Percentiles rank a stretch among this genome's conserved stretches.
Evolutionary conservation across 1,284 basidiomycete genomes (phyloP).

Genomic region (Leccinum fallax): DNA sequence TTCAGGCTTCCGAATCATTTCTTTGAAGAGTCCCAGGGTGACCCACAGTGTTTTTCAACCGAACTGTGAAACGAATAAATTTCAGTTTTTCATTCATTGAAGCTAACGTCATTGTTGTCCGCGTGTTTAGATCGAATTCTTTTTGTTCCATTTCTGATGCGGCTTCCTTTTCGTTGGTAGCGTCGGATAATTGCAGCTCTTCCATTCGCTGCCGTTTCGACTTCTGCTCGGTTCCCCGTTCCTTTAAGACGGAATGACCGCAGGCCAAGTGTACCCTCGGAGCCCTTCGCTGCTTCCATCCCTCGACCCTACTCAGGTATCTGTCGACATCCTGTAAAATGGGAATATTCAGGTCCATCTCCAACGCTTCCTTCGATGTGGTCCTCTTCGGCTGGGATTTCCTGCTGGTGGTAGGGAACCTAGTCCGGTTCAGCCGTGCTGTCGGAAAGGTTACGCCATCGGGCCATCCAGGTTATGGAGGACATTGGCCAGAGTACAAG

Average conservation of each 20-base stretch:
- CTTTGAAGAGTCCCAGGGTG: too few relatives aligned
- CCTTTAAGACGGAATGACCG: not conserved
- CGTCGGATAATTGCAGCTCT: too few relatives aligned
- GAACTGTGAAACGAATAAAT: too few relatives aligned
- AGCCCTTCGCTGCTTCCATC: not conserved
- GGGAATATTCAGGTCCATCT: constrained; percentile 7
- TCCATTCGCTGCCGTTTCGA: not conserved
- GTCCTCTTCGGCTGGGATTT: constrained; percentile 53
- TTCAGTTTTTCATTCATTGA: too few relatives aligned
- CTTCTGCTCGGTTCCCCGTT: not conserved
- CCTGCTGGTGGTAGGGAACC: constrained; percentile 55
- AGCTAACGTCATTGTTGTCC: too few relatives aligned
- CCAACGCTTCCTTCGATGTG: constrained; percentile 6
- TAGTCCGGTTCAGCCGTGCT: constrained; percentile 50
- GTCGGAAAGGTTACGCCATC: constrained; percentile 54
- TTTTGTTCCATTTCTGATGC: too few relatives aligned
- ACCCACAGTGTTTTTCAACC: too few relatives aligned
- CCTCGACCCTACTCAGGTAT: not conserved
- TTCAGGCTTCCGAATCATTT: too few relatives aligned
- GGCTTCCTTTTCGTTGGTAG: too few relatives aligned
- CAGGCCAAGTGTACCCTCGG: not conserved
- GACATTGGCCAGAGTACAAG: constrained; percentile 69
- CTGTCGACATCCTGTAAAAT: constrained; percentile 2
- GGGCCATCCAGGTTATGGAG: constrained; percentile 57
- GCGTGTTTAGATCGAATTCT: too few relatives aligned